Base-by-base conservation (phyloP, 1,139 yeast genomes). In the Sugiyamaella pinicola region DNA sequence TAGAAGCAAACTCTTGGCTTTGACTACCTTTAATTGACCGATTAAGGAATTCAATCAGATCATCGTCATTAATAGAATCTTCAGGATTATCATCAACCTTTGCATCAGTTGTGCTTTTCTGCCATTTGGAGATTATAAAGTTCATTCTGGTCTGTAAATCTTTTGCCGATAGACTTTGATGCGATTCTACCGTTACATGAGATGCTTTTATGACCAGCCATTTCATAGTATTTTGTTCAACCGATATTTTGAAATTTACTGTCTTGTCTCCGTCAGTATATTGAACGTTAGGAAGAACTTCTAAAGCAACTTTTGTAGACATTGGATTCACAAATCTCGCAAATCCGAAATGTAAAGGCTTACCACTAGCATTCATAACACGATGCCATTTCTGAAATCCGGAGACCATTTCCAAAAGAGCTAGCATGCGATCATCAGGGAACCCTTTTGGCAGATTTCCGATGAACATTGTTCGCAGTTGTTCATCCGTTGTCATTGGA, bases 391-490 rank as follows among this genome's bases (percentile, higher is more conserved):
- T 38, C 28, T 60, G 61, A 28, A 65, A 51, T 2, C 66, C 66
- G 2, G 68, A 65, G 10, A 64, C 58, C 24, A 55, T 51, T 34
- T 57, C 53, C 13, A 69, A 49, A 1, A 64, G 56, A 26, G 58
- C 53, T 33, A 56, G 61, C 24, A 69, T 55, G 45, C 64, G 60
- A 12, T 56, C 53, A 38, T 67, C 71, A 28, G 69, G 67, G 44
- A 69, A 50, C 17, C 56, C 64, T 7, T 55, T 58, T 2, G 73
- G 72, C n/a, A 69, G 53, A 9, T 58, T 58, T 6, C 65, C 64
- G 8, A 70, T 49, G 52, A 60, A 69, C n/a, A 69, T 51, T 8
- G 71, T 67, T 28, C 67, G 59, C 28, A 64, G 56, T 52, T 66
- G 68, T 41, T 67, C 68, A 21, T 69, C 69, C 9, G 56, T 51